Conservation (phyloP, 352 stramenopile genomes). For the Phytophthora niederhauseri region DNA sequence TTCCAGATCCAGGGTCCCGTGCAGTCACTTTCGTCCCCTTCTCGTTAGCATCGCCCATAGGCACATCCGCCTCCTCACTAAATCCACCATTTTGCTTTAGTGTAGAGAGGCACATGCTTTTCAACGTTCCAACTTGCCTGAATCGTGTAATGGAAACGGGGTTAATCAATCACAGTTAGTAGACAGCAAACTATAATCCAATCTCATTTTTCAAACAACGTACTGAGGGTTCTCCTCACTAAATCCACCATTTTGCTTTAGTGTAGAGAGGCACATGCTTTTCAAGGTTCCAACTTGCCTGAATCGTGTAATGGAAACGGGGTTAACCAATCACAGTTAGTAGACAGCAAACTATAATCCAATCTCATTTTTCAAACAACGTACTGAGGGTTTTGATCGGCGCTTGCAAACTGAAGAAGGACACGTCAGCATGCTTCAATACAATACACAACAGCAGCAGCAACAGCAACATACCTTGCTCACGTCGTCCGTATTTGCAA, state of each 20-base stretch:
- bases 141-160: not conserved
- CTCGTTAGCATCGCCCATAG: conserved; percentile 4
- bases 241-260: conserved; percentile 17
- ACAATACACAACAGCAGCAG: not conserved
- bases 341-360: not conserved
- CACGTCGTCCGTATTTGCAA: not conserved
- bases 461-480: conserved; percentile 16
- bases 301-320: not conserved
- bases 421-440: not conserved
- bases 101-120: conserved; percentile 36
- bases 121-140: conserved; percentile 39
- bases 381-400: not conserved
- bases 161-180: not conserved
- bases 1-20: conserved; percentile 6
- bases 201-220: not conserved
- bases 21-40: not conserved
- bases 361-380: not conserved
- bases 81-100: conserved; percentile 17
- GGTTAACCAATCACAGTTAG: not conserved
- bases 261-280: conserved; percentile 33
- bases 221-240: too few species aligned
- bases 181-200: not conserved
- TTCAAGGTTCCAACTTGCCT: conserved; percentile 41
- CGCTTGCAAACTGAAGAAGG: not conserved
- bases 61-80: conserved; percentile 2